These are phyloP conservation scores for Arthrocladium fulminans DNA, from an alignment of 2,329 filamentous ascomycete species.

Conservation along the genomic window DNA sequence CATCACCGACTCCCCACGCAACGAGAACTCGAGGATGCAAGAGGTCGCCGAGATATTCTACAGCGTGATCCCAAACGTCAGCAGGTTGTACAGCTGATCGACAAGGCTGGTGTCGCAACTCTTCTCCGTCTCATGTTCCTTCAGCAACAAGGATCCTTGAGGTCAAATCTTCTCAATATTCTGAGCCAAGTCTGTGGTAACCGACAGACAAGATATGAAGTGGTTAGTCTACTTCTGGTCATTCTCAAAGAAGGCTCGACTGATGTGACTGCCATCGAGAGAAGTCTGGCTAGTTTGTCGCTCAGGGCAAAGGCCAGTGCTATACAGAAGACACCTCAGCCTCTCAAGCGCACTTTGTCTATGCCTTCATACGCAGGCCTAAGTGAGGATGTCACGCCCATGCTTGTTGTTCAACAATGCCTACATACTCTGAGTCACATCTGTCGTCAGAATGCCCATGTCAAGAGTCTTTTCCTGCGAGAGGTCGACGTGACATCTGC, in stretches of 20 bases:
- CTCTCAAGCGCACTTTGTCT: constrained; percentile 65
- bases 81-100: constrained; percentile 88
- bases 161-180: constrained; percentile 74
- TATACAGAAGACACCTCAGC: constrained; percentile 72
- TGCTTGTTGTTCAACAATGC: constrained; percentile 94
- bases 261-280: constrained; percentile 86
- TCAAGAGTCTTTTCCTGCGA: constrained; percentile 84
- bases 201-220: constrained; percentile 87
- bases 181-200: constrained; percentile 91
- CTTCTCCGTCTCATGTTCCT: constrained; percentile 97
- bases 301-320: constrained; percentile 75
- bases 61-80: constrained; percentile 46
- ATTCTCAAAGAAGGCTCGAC: constrained; percentile 93
- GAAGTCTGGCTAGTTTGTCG: constrained; percentile 88
- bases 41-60: constrained; percentile 20
- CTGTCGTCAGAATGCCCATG: constrained; percentile 73
- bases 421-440: constrained; percentile 76
- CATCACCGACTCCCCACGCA: constrained; percentile 42
- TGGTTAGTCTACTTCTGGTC: constrained; percentile 83
- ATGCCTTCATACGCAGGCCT: constrained; percentile 46
- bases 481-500: constrained; percentile 77
- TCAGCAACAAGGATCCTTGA: constrained; percentile 77
- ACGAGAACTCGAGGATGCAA: constrained; percentile 28
- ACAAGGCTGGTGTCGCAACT: constrained; percentile 93
- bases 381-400: constrained; percentile 80